Base-by-base conservation (phyloP, 371 early-diverging fungal species). In the Mucor indicus region DNA sequence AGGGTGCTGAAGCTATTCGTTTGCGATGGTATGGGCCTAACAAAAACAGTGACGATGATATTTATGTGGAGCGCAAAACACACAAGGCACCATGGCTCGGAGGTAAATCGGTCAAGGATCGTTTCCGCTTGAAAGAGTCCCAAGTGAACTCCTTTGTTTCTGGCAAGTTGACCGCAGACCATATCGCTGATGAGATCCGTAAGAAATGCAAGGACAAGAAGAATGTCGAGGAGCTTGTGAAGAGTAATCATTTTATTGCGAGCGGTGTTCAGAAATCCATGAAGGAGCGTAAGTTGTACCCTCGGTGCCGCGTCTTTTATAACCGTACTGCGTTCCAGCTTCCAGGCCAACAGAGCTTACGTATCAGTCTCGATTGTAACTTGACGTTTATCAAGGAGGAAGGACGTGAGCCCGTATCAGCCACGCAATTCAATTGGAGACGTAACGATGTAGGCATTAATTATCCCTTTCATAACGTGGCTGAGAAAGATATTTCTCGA, bases 281-380 rank as follows among this genome's bases (percentile, higher is more conserved):
- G n/a, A 57, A 72, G 7, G 68, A 84, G 15, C 91, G 89, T 63
- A 69, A 80, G 3, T 72, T 99, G 29, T 62, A 74, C 13, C 99
- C 99, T 27, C 80, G 85, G 12, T 68, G 92, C 53, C 89, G 98
- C 38, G 95, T 97, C 0, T 95, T 94, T 57, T 98, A 99, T 75
- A 98, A 96, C 68, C 88, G 99, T 60, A 96, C 95, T 7, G 99
- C 99, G 1, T 99, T 99, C 83, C 99, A 99, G 69, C 68, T 54
- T n/a, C 99, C 99, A 2, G 96, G 96, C 23, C 97, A 98, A 67
- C 93, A 98, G 12, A 84, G 92, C 32, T 92, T 42, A 33, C 88
- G 99, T 55, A 92, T 99, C 48, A 93, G 93, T 24, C 81, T 99
- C 6, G 99, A 99, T 67, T 95, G 95, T 0, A 95, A 99, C 56